Conservation (phyloP, 495 filamentous ascomycete genomes). For the Hypoxylon trugodes region DNA sequence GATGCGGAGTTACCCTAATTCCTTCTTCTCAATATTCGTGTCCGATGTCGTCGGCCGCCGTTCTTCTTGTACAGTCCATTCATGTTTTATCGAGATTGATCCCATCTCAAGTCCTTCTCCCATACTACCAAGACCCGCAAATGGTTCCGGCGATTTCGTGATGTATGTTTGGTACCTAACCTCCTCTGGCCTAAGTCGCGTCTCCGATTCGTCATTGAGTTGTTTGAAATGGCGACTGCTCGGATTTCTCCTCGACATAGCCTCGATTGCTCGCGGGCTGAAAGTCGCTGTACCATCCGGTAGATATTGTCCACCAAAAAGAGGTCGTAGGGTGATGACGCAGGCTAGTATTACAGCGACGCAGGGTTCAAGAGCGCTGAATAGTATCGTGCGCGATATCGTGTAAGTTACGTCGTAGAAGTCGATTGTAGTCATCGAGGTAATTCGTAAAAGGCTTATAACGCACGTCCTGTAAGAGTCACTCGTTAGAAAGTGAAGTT, state of each 20-base stretch:
- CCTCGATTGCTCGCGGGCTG: constrained; percentile 11
- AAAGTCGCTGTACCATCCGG: constrained; percentile 29
- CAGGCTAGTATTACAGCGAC: constrained; percentile 41
- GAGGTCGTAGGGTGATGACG: constrained; percentile 41
- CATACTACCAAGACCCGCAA: constrained; percentile 17
- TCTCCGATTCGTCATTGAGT: constrained; percentile 44
- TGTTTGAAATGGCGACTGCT: constrained; percentile 39
- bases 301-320: constrained; percentile 36
- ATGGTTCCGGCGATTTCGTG: constrained; percentile 27
- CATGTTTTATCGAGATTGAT: constrained; percentile 34
- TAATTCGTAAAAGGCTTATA: constrained; percentile 35
- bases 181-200: constrained; percentile 38
- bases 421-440: constrained; percentile 36
- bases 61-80: constrained; percentile 37
- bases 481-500: background rate
- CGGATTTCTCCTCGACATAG: constrained; percentile 20
- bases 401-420: constrained; percentile 41
- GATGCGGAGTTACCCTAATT: background rate
- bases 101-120: constrained; percentile 34
- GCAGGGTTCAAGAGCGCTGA: constrained; percentile 41
- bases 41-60: constrained; percentile 16
- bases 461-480: constrained; percentile 35
- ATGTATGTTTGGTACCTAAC: constrained; percentile 28
- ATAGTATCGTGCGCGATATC: constrained; percentile 34
- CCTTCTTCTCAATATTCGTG: constrained; percentile 2